Base-by-base conservation (phyloP, 129 eudicot species). In the Kitagawia praeruptora region DNA sequence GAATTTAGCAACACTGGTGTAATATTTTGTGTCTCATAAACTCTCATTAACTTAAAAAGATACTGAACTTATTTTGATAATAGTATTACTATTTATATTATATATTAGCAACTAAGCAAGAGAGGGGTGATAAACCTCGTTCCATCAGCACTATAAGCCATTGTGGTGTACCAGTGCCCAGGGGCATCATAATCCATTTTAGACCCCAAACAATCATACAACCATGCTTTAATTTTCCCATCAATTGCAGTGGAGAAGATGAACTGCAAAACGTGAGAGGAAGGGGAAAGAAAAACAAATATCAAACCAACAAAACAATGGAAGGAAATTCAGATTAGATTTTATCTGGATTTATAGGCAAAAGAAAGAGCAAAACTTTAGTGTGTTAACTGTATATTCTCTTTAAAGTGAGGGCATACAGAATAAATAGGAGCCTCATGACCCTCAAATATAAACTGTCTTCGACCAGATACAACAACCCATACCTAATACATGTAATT, bases 401-500 rank as follows among this genome's bases (percentile, higher is more conserved):
- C 97, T 83, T 91, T 91, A 78, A 81, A 85, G 79, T 87, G 97
- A 77, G 97, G 97, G 72, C 95, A 92, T 53, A 92, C 95, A 49
- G 92, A 88, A 85, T 86, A 90, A 11, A 93, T 96, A 83, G 98
- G 92, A 80, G 98, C 98, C 80, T 89, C 96, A 76, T 93, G 98
- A 73, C 98, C 98, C 82, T 90, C 98, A 80, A 92, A 92, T 14
- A 84, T 90, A 70, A 88, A 88, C 79, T 54, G 92, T 82, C 81
- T 87, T 31, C 88, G 82, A 45, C 96, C 98, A 81, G 89, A 80
- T 70, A 88, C 93, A 79, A 93, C 98, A 87, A 90, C 94, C 97
- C 97, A 92, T 25, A 92, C 97, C 97, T 92, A 80, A 82, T 14
- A 85, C 79, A 72, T 23, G 74, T 37, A 71, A 56, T 80, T 53